Conservation (phyloP, 2,329 filamentous ascomycete species). For the Elsinoe australis region DNA sequence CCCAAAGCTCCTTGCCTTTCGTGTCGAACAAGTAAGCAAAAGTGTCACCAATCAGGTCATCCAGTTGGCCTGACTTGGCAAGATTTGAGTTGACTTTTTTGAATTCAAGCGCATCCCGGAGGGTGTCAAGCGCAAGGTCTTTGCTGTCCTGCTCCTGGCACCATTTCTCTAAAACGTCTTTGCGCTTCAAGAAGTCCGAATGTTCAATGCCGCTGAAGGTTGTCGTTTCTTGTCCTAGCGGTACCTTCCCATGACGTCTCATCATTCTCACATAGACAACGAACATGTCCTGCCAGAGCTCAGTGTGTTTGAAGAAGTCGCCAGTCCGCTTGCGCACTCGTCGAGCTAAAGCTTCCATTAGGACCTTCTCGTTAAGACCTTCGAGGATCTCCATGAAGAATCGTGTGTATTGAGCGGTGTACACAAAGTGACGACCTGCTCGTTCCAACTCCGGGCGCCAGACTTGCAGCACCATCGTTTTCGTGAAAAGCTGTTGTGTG, state of each 20-base stretch:
- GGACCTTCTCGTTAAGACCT: slow-evolving; percentile 64
- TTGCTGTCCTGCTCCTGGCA: slow-evolving; percentile 43
- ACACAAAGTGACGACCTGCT: slow-evolving; percentile 82
- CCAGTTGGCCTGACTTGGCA: slow-evolving; percentile 77
- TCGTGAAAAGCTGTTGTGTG: slow-evolving; percentile 80
- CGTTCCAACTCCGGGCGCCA: slow-evolving; percentile 89
- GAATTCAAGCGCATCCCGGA: slow-evolving; percentile 60
- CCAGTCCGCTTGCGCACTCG: slow-evolving; percentile 73
- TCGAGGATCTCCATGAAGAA: slow-evolving; percentile 72
- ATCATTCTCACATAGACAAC: slow-evolving; percentile 51
- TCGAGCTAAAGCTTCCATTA: slow-evolving; percentile 69
- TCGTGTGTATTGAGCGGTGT: slow-evolving; percentile 76
- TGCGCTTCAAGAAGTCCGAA: slow-evolving; percentile 57
- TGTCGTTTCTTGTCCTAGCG: slow-evolving; percentile 55
- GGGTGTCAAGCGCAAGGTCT: slow-evolving; percentile 50
- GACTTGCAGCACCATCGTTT: slow-evolving; percentile 89
- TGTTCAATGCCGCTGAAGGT: slow-evolving; percentile 57
- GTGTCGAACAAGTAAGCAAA: slow-evolving; percentile 71
- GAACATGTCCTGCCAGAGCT: slow-evolving; percentile 56
- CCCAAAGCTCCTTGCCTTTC: slow-evolving; percentile 53
- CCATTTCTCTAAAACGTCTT: slow-evolving; percentile 54
- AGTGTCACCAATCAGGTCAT: slow-evolving; percentile 87
- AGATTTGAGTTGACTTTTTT: slow-evolving; percentile 77
- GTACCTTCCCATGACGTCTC: slow-evolving; percentile 49
- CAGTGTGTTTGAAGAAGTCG: slow-evolving; percentile 59